Conservation (phyloP, 176 grass and related monocot genomes). For the Canna indica region DNA sequence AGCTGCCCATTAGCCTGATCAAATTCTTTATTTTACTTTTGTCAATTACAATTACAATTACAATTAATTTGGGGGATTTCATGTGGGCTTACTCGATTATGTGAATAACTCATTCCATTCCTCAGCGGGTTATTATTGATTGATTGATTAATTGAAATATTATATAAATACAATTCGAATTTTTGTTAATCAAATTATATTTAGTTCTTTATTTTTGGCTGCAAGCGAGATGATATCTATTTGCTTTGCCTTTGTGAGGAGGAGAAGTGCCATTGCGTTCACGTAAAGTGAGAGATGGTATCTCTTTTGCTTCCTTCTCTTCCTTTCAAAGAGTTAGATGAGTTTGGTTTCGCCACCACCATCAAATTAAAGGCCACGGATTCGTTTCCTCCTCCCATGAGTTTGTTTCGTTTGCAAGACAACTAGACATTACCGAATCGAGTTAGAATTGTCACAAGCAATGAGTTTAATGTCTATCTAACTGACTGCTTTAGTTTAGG, state of each 20-base stretch:
- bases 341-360: slow-evolving; percentile 25
- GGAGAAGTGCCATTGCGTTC: slow-evolving; percentile 5
- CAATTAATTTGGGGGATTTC: too few relatives aligned
- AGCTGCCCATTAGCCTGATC: slow-evolving; percentile 1
- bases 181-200: neutral
- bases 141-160: neutral
- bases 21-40: neutral
- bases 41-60: neutral
- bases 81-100: neutral
- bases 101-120: neutral
- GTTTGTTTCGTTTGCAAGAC: slow-evolving; percentile 16
- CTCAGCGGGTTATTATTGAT: neutral
- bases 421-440: neutral
- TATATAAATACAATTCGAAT: too few relatives aligned
- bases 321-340: neutral
- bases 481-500: neutral
- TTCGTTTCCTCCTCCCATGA: slow-evolving; percentile 4
- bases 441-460: neutral
- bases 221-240: neutral
- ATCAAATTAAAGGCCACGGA: slow-evolving; percentile 8
- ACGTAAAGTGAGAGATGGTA: slow-evolving; percentile 16
- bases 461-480: neutral
- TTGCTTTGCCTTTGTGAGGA: neutral
- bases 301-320: neutral
- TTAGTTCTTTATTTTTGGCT: neutral